A percentile compares a stretch with the other conserved stretches of the same genome.
These are phyloP conservation scores for Cercospora brassicicola DNA, from an alignment of 2,329 filamentous ascomycete genomes.

Conservation along the genomic window DNA sequence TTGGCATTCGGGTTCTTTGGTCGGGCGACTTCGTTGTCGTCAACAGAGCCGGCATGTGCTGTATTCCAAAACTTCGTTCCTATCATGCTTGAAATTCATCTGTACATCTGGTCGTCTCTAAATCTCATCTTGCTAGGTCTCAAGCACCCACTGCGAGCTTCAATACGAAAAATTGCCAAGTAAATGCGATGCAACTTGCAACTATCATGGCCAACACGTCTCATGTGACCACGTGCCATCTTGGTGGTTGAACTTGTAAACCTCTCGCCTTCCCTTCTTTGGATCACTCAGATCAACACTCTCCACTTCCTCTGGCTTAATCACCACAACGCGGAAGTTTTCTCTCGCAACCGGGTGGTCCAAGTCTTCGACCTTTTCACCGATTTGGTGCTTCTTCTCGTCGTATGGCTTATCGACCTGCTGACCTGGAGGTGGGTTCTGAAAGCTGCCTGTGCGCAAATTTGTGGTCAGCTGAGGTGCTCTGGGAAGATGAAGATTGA, in stretches of 20 bases:
- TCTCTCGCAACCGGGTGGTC: conserved; percentile 68
- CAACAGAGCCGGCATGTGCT: neutral
- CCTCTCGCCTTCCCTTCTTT: conserved; percentile 62
- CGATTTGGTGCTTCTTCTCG: conserved; percentile 48
- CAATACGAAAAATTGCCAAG: neutral
- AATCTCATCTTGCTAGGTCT: neutral
- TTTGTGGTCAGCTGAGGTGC: conserved; percentile 2
- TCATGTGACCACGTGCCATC: conserved; percentile 63
- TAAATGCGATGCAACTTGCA: neutral
- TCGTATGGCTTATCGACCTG: conserved; percentile 49
- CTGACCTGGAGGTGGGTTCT: conserved; percentile 55
- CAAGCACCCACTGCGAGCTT: neutral
- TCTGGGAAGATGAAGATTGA: neutral
- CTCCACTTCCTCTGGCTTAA: conserved; percentile 78
- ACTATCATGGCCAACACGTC: conserved; percentile 64
- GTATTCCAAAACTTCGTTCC: neutral
- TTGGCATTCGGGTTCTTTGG: neutral
- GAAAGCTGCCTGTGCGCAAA: conserved; percentile 59
- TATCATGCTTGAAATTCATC: neutral
- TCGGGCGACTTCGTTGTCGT: neutral
- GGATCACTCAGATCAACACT: conserved; percentile 69
- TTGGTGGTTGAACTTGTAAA: conserved; percentile 61
- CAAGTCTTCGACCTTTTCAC: conserved; percentile 68
- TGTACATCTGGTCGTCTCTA: neutral
- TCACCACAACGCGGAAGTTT: conserved; percentile 85